These are phyloP conservation scores for Phytopythium oedochilum DNA, from an alignment of 352 stramenopile genomes.

Conservation along the genomic window DNA sequence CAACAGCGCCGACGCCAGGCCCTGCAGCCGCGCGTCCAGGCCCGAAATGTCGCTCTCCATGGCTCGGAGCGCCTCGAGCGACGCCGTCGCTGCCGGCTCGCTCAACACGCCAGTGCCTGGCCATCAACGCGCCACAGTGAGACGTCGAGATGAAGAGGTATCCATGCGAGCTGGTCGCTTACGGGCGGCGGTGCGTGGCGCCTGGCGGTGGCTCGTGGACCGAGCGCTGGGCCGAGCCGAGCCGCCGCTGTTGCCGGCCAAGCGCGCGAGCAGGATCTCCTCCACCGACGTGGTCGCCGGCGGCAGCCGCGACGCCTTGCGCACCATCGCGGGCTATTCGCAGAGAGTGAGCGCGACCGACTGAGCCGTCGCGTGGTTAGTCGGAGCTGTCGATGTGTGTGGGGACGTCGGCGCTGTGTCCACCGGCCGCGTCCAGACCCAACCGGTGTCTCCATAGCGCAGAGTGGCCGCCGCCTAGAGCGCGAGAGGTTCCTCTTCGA, in stretches of 20 bases:
- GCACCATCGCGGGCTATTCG: conserved; percentile 35
- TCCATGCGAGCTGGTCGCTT: no score
- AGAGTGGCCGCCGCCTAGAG: conserved; percentile 9
- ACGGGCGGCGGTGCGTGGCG: no score
- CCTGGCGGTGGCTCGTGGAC: not conserved
- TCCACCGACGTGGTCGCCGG: conserved; percentile 57
- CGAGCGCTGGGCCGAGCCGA: not conserved
- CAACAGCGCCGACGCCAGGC: conserved; percentile 9
- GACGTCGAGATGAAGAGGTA: no score
- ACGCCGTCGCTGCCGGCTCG: not conserved
- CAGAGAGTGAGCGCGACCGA: no score
- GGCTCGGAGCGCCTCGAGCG: conserved; percentile 18
- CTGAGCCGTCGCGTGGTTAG: no score
- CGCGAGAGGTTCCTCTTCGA: conserved; percentile 11
- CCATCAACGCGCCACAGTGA: no score
- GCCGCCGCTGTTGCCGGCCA: conserved; percentile 13
- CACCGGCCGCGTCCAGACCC: conserved; percentile 14
- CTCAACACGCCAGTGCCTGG: no score
- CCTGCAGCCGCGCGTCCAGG: conserved; percentile 22
- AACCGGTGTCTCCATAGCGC: conserved; percentile 9
- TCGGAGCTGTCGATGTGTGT: no score
- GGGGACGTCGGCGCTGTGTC: conserved; percentile 13
- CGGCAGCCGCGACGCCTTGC: conserved; percentile 46
- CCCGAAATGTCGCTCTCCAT: conserved; percentile 20
- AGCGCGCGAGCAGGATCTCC: conserved; percentile 56